A percentile compares a stretch with the other conserved stretches of the same genome.
phyloP scores from a whole-genome alignment of 2,329 filamentous ascomycete genomes.

The Penicillium decumbens region DNA sequence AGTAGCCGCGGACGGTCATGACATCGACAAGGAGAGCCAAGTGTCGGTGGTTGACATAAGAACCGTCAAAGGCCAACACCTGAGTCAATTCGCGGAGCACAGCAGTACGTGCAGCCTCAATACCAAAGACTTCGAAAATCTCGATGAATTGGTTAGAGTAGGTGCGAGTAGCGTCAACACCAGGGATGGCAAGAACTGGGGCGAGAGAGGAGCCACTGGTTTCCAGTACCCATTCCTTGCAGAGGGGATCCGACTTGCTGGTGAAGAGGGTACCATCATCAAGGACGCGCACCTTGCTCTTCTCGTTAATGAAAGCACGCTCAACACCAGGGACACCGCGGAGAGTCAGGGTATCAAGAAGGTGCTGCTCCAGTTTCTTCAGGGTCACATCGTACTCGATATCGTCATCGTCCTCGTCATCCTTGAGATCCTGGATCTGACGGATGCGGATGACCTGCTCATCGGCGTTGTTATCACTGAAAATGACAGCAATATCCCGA shows the following conservation, averaged over 20 bases:
- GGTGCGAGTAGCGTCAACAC: conserved; percentile 78
- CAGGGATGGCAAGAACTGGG: conserved; percentile 77
- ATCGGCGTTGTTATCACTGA: conserved; percentile 97
- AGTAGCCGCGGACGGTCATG: conserved; percentile 90
- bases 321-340: conserved; percentile 87
- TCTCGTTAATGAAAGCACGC: conserved; percentile 86
- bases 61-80: conserved; percentile 96
- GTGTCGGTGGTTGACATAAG: conserved; percentile 98
- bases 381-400: conserved; percentile 88
- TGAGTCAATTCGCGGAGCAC: conserved; percentile 83
- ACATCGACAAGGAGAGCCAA: conserved; percentile 92
- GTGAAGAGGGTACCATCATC: conserved; percentile 69
- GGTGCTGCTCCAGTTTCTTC: conserved; percentile 84
- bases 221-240: conserved; percentile 92
- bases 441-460: conserved; percentile 91
- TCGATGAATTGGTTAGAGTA: conserved; percentile 96
- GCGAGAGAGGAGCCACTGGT: conserved; percentile 85
- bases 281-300: conserved; percentile 62
- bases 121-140: conserved; percentile 89
- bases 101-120: conserved; percentile 84
- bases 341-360: conserved; percentile 84
- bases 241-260: conserved; percentile 67
- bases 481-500: conserved; percentile 82
- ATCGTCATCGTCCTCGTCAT: conserved; percentile 67
- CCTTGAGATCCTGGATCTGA: conserved; percentile 64